Conservation (phyloP, 805 yeast species). For the Metschnikowia aberdeeniae region DNA sequence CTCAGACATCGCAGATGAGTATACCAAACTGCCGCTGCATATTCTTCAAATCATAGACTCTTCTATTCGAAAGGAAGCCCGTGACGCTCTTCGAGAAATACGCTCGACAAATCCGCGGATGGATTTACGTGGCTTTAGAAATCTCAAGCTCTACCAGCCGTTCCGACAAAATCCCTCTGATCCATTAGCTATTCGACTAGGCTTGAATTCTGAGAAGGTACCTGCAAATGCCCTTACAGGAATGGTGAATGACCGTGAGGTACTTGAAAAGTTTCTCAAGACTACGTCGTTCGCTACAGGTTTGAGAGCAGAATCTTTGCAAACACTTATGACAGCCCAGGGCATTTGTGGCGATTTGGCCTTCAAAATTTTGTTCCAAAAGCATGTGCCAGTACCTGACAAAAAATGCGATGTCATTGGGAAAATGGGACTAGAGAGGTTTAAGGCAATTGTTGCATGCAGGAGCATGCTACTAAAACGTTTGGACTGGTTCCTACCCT, state of each 20-base stretch:
- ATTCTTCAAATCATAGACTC: background rate
- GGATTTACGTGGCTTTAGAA: constrained; percentile 4
- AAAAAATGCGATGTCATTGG: background rate
- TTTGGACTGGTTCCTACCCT: constrained; percentile 10
- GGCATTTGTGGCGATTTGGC: constrained; percentile 8
- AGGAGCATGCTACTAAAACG: constrained; percentile 11
- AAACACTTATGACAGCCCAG: constrained; percentile 10
- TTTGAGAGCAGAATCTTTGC: constrained; percentile 2
- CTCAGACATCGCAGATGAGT: background rate
- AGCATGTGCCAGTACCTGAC: background rate
- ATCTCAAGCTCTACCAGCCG: constrained; percentile 9
- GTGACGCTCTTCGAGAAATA: background rate
- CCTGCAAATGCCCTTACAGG: constrained; percentile 8
- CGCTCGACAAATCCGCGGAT: background rate
- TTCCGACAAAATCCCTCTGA: constrained; percentile 9
- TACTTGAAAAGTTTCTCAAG: constrained; percentile 6
- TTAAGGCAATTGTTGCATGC: constrained; percentile 14
- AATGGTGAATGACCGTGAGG: constrained; percentile 9
- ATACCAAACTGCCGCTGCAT: background rate
- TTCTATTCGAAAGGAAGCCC: constrained; percentile 1
- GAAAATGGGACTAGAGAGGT: constrained; percentile 1
- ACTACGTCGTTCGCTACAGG: background rate
- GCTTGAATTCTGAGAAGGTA: constrained; percentile 8
- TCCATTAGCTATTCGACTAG: constrained; percentile 12
- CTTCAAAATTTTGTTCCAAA: constrained; percentile 8